Percentiles rank a stretch among this genome's conserved stretches.
Evolutionary conservation across 2,329 filamentous ascomycete genomes (phyloP).

Genomic region (Chaetomiaceae sp.): DNA sequence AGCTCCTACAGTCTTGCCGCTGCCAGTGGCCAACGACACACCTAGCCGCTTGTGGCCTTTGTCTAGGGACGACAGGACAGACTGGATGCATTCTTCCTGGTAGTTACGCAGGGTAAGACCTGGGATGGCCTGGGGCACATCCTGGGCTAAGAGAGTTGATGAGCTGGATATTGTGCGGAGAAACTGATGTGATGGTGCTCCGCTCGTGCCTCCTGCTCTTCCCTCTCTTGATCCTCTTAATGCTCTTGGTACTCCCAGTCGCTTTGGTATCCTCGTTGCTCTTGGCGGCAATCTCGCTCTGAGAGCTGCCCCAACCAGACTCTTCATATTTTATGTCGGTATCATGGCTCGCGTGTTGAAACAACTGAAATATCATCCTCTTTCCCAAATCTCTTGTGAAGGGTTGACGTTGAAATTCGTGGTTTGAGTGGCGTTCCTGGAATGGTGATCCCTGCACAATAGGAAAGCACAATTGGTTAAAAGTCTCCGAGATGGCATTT

Average conservation of each 20-base stretch:
- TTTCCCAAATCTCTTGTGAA: not conserved
- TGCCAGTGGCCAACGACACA: constrained; percentile 80
- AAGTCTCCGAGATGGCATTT: not conserved
- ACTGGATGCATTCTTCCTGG: constrained; percentile 86
- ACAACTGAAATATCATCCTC: not conserved
- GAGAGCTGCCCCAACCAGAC: not conserved
- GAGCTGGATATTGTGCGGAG: constrained; percentile 8
- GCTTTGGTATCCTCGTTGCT: not conserved
- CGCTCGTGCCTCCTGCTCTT: no score
- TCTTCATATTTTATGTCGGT: constrained; percentile 6
- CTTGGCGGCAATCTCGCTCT: not conserved
- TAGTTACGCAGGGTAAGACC: constrained; percentile 55
- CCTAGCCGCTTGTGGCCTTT: constrained; percentile 74
- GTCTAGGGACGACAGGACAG: constrained; percentile 64
- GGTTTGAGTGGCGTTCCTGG: no score
- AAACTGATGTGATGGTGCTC: no score
- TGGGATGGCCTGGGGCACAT: not conserved
- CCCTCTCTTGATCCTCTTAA: no score
- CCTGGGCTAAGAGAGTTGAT: not conserved
- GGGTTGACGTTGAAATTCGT: constrained; percentile 6
- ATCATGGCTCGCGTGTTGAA: constrained; percentile 1
- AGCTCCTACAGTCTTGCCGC: constrained; percentile 72
- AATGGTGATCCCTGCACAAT: not conserved
- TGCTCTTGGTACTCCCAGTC: no score
- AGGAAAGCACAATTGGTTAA: not conserved